Evolutionary conservation across 805 yeast species (phyloP), one percentile per base, ranked within the genome.

Genomic region (Myxozyma udenii): DNA sequence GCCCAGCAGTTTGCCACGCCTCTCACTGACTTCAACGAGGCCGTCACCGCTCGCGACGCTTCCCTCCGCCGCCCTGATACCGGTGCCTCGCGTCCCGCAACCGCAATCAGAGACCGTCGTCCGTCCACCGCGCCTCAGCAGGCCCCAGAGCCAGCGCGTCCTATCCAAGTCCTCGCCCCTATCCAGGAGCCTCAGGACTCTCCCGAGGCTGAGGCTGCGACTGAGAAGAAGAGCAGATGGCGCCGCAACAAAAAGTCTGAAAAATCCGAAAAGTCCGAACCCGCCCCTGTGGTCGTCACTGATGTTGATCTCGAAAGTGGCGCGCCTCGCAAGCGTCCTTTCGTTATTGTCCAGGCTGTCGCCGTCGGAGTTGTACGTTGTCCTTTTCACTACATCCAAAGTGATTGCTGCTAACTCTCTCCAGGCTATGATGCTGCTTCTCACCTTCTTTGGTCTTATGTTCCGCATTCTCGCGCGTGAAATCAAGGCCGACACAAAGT

Each of bases 371-470:
- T 39, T 14, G 55, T 51, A 47, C 9, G 55, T 47, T 3, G 11
- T 19, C 21, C 4, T 12, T n/a, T n/a, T 21, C 38, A 16, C 16
- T 21, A 14, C 26, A 6, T n/a, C n/a, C n/a, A n/a, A n/a, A n/a
- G n/a, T n/a, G 26, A 38, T 12, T n/a, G 22, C 23, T 6, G 36
- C 50, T 33, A 22, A 47, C 26, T 11, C 6, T 23, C 18, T 3
- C 9, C 25, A 47, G 50, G 51, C 55, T 6, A 33, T 51, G 12
- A 4, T 44, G 19, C 19, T 51, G 1, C 33, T 51, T 14, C 35
- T 51, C 38, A 42, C 48, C 9, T 51, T 51, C 19, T 37, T 47
- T 36, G 55, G 55, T 4, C 44, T 51, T 18, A 42, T 47, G 51
- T 37, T 47, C 37, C 55, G 52, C 18, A 47, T 39, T 18, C 21